These are phyloP conservation scores for Apostasia shenzhenica DNA, from an alignment of 106 monocot genomes.

Conservation along the genomic window DNA sequence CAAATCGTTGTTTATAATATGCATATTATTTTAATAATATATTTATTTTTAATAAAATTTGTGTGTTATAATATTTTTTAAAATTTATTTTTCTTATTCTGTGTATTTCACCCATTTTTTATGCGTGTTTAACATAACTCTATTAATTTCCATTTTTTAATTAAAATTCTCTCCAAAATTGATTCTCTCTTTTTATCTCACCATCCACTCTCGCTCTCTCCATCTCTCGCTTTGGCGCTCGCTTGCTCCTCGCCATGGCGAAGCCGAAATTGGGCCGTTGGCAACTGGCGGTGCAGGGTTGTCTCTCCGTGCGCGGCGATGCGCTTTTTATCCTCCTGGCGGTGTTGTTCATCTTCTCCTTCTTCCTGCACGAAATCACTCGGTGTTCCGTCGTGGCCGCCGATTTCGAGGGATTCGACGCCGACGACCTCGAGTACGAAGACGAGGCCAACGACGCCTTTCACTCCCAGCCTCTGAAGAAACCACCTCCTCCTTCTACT, in stretches of 20 bases:
- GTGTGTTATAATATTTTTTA: no score
- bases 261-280: slow-evolving; percentile 3
- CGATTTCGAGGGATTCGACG: slow-evolving; percentile 30
- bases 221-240: not conserved
- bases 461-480: not conserved
- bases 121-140: no score
- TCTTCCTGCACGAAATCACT: slow-evolving; percentile 9
- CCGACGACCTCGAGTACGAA: slow-evolving; percentile 15
- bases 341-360: slow-evolving; percentile 7
- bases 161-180: no score
- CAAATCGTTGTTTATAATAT: no score
- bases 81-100: no score
- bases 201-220: no score
- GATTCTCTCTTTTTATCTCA: no score
- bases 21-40: no score
- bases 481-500: not conserved
- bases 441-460: slow-evolving; percentile 4
- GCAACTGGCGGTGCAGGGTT: not conserved
- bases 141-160: no score
- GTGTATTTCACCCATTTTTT: no score
- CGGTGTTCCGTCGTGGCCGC: slow-evolving; percentile 11
- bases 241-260: not conserved
- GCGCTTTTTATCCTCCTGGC: slow-evolving; percentile 14
- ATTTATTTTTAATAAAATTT: no score
- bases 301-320: slow-evolving; percentile 1